Evolutionary conservation across 2,329 filamentous ascomycete species (phyloP), one percentile per base, ranked within the genome.

Genomic region (Sclerotinia spermophila): DNA sequence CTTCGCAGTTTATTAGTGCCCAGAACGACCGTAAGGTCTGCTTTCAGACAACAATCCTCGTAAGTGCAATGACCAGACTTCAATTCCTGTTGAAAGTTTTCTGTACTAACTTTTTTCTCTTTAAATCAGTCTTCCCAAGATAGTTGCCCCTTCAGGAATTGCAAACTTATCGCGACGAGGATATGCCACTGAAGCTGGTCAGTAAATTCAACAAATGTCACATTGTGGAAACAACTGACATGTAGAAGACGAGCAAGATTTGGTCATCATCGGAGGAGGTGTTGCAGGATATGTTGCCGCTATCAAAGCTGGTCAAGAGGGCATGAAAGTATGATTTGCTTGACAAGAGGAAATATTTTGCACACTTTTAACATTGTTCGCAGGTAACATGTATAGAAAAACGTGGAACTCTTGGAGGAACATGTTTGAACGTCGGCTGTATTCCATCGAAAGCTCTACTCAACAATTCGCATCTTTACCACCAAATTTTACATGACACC

Each of bases 361-460:
- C 40, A 66, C 51, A n/a, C 11, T 38, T 69, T 73, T 78, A 68
- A 78, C 64, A 48, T 64, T 35, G 13, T 53, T 35, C 35, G 59
- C 76, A 97, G 94, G 95, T 97, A 75, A 88, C 94, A 73, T 99
- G 96, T 84, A 96, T 99, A 84, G 96, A 99, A 85, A 99, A 99
- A 88, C 93, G 96, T 81, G 96, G 96, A 77, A 87, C 89, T 72
- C 90, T 99, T 78, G 96, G 96, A 79, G 96, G 96, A 81, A 99
- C 96, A 79, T 99, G 96, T 86, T 86, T 99, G 79, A 99, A 99
- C 82, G 96, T 99, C 80, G 96, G 96, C 84, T 99, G 96, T 85
- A 99, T 99, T 81, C 96, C 96, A 76, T 99, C 96, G 76, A 99
- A 99, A 85, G 97, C 96, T 74, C 93, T 99, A 77, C 92, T 99